Evolutionary conservation across 305 asterid genomes (phyloP), one percentile per base, ranked within the genome.

Genomic region (Salvia sclarea): DNA sequence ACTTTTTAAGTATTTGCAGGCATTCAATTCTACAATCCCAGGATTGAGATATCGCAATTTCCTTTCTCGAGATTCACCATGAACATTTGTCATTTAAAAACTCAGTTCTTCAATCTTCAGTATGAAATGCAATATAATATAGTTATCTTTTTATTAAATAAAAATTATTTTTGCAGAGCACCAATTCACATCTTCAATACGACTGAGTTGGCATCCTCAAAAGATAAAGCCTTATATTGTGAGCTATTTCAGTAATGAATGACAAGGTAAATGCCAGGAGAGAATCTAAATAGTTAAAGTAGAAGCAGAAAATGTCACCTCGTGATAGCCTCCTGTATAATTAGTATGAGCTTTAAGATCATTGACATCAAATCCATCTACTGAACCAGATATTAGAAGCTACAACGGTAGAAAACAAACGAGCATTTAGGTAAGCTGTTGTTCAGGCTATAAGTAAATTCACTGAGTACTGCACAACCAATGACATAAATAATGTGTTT

Each of bases 331-430:
- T 37, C 98, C 99, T 16, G 97, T 69, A 73, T 94, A 94, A 65
- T 82, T 85, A 63, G 97, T 82, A 79, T 91, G 80, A 62, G 83
- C 85, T 81, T 82, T 90, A 79, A 94, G 96, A 80, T 94, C 96
- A 72, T 87, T 88, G 56, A 94, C 58, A 78, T 91, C 92, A 79
- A 87, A 76, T 50, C 96, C 96, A 77, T 94, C 99, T 70, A 85
- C 83, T 33, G 99, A 81, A 72, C 99, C 99, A 71, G 98, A 86
- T 68, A 94, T 94, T 65, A 94, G 81, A 82, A 94, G 99, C 99
- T 94, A 84, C 61, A 66, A 37, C 14, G 68, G 64, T 67, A 70
- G 52, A 48, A 35, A 45, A 66, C 25, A 73, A 25, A 53, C 13
- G 53, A 13, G 31, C 48, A 14, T 61, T 65, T 44, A 68, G 64